phyloP scores from a whole-genome alignment of 2,329 filamentous ascomycete species.

The Pseudogymnoascus sp. region DNA sequence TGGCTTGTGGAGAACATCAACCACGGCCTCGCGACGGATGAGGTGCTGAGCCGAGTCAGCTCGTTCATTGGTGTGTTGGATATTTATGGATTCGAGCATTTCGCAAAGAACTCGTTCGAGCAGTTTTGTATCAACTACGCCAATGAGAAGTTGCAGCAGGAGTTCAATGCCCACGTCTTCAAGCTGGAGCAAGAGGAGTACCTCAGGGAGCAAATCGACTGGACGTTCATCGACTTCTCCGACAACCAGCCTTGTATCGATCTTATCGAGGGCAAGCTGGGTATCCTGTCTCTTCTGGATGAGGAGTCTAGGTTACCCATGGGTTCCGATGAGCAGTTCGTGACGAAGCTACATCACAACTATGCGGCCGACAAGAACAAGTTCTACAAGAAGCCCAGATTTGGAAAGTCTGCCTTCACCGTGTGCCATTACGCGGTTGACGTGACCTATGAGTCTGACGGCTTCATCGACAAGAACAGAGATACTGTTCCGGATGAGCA shows the following conservation, averaged over 20 bases:
- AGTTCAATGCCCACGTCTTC: constrained; percentile 99
- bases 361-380: constrained; percentile 84
- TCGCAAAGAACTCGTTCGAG: constrained; percentile 98
- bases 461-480: constrained; percentile 98
- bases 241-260: constrained; percentile 99
- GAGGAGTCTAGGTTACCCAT: constrained; percentile 95
- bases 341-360: constrained; percentile 91
- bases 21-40: constrained; percentile 76
- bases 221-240: constrained; percentile 99
- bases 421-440: constrained; percentile 98
- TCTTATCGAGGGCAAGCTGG: constrained; percentile 92
- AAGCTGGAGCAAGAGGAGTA: constrained; percentile 99
- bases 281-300: constrained; percentile 83
- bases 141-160: constrained; percentile 97
- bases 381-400: constrained; percentile 97
- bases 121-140: constrained; percentile 99
- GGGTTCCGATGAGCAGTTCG: constrained; percentile 95
- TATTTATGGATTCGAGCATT: constrained; percentile 99
- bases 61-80: constrained; percentile 97
- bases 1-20: constrained; percentile 99
- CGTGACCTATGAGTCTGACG: constrained; percentile 97
- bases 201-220: constrained; percentile 90
- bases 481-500: constrained; percentile 98
- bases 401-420: constrained; percentile 94
- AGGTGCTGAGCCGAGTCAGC: constrained; percentile 70